A percentile compares a stretch with the other conserved stretches of the same genome.
These are phyloP conservation scores for Pseudocercospora eumusae DNA, from an alignment of 2,329 filamentous ascomycete species.

Conservation along the genomic window DNA sequence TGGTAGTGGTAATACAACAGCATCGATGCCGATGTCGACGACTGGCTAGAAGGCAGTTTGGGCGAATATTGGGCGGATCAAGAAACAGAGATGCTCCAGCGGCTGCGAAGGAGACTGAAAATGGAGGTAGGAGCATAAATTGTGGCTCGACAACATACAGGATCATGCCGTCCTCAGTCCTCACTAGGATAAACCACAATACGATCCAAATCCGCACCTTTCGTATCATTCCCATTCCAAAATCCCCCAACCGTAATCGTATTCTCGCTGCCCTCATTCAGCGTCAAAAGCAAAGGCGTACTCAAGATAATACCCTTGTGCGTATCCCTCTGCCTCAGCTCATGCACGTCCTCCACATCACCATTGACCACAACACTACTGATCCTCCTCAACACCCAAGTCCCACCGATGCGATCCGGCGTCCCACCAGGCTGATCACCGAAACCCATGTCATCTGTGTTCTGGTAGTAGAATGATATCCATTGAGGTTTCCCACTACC, in stretches of 20 bases:
- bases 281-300: conserved; percentile 56
- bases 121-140: too few relatives aligned
- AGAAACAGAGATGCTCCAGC: too few relatives aligned
- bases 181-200: conserved; percentile 63
- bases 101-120: too few relatives aligned
- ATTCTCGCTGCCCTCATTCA: conserved; percentile 59
- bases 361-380: conserved; percentile 62
- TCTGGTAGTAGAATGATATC: conserved; percentile 62
- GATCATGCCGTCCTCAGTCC: conserved; percentile 9
- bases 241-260: conserved; percentile 61
- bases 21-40: too few relatives aligned
- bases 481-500: conserved; percentile 57
- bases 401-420: conserved; percentile 61
- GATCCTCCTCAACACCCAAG: conserved; percentile 62
- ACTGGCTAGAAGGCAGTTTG: too few relatives aligned
- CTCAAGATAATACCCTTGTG: conserved; percentile 63
- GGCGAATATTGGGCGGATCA: too few relatives aligned
- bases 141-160: too few relatives aligned
- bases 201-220: conserved; percentile 60
- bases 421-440: conserved; percentile 56
- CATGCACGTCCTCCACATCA: conserved; percentile 51
- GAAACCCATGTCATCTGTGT: conserved; percentile 63
- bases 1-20: too few relatives aligned
- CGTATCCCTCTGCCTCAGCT: conserved; percentile 57
- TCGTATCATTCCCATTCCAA: conserved; percentile 58